A percentile compares a stretch with the other conserved stretches of the same genome.
Conservation (phyloP, 2,329 filamentous ascomycete genomes). For the Venturia pyrina region DNA sequence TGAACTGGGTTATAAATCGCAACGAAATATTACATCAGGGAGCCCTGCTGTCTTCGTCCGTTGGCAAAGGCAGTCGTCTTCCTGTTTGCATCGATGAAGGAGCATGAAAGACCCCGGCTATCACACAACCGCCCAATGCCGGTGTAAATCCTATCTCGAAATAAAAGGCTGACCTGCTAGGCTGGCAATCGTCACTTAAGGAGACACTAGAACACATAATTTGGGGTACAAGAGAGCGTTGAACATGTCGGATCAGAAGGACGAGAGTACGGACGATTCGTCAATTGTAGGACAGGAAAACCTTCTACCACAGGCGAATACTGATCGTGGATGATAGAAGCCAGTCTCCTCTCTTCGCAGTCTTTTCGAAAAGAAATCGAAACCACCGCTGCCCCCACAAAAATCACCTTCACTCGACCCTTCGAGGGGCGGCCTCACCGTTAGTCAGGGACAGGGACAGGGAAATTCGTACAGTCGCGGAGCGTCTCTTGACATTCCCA, state of each 20-base stretch:
- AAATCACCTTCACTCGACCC: neutral
- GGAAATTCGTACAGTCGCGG: slow-evolving; percentile 14
- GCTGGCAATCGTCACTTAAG: neutral
- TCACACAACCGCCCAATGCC: neutral
- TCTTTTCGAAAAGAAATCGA: slow-evolving; percentile 52
- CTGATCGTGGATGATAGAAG: slow-evolving; percentile 41
- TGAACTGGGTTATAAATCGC: neutral
- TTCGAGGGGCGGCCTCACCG: slow-evolving; percentile 21
- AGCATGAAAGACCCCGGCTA: neutral
- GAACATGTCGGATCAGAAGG: slow-evolving; percentile 25
- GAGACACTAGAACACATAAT: neutral
- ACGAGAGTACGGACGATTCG: slow-evolving; percentile 61
- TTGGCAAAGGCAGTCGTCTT: neutral
- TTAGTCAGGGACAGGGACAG: neutral
- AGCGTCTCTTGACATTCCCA: slow-evolving; percentile 33
- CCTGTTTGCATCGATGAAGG: neutral
- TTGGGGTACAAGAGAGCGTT: slow-evolving; percentile 6
- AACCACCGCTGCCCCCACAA: slow-evolving; percentile 6
- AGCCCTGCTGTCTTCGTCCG: neutral
- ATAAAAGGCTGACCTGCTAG: neutral
- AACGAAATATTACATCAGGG: neutral
- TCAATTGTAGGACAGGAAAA: slow-evolving; percentile 52
- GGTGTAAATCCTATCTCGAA: neutral
- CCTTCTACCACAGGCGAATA: slow-evolving; percentile 10
- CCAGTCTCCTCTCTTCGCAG: slow-evolving; percentile 73